Evolutionary conservation across 495 filamentous ascomycete species (phyloP), one percentile per base, ranked within the genome.

Genomic region (Emericellopsis terricola): DNA sequence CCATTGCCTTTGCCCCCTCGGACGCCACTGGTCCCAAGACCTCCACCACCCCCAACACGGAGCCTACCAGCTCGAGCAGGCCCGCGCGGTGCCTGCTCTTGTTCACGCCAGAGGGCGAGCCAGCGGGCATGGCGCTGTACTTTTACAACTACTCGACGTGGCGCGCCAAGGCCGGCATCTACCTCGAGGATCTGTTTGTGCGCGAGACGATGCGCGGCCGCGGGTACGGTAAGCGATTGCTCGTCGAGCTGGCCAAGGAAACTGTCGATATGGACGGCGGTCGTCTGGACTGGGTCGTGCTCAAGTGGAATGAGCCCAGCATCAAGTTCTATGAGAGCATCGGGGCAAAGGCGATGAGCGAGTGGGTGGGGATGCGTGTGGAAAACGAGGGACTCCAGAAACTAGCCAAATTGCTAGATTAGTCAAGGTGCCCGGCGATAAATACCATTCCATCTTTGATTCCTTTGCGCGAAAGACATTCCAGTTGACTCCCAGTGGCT

Each of bases 121-220:
- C 61, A 0, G 66, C 52, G 1, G 71, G 71, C 8, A 70, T 76
- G 48, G 71, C 71, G 3, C 36, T 76, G 34, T 74, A 71, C 41
- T 71, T 68, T 36, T 68, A 69, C 45, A 70, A 66, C 44, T 68
- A 67, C 49, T 60, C 71, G 38, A 94, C 89, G 4, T 96, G 89
- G 89, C 71, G 76, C 24, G 71, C 76, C 3, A 68, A 68, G 8
- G 78, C 89, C 2, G 89, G 89, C 1, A 84, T 97, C 43, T 94
- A 89, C 47, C 76, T 97, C 9, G 89, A 97, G 50, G 89, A 97
- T 49, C 59, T 97, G 8, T 94, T 80, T 46, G 82, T 97, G 19
- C 60, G 74, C 45, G 68, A 73, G 15, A 55, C 52, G 17, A 76
- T 77, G 29, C 58, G 89, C 4, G 73, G 74, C 15, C 61, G 69